Evolutionary conservation across 805 yeast genomes (phyloP).

Genomic region (Millerago galiae): DNA sequence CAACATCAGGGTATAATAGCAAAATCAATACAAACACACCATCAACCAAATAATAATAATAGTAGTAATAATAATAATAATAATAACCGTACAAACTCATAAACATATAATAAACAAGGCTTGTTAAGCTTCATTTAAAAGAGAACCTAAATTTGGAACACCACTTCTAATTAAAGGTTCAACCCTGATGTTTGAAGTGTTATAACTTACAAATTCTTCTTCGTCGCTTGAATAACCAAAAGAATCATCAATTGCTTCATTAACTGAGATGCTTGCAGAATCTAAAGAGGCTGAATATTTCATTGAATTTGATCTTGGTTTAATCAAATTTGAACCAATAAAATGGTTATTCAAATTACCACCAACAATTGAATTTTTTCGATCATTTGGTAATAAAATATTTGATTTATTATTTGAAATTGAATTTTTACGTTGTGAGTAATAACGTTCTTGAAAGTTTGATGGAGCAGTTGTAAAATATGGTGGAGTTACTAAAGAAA

Average conservation of each 20-base stretch:
- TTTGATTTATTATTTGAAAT: conserved; percentile 2
- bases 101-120: neutral
- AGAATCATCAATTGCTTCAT: conserved; percentile 6
- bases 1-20: too few species aligned
- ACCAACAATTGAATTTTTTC: conserved; percentile 5
- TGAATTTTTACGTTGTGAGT: conserved; percentile 11
- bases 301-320: conserved; percentile 14
- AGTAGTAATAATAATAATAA: neutral
- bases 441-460: conserved; percentile 11
- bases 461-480: conserved; percentile 11
- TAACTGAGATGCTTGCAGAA: neutral
- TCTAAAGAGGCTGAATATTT: neutral
- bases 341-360: neutral
- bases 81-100: neutral
- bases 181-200: conserved; percentile 12
- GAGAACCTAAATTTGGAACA: conserved; percentile 2
- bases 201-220: conserved; percentile 9
- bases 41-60: neutral
- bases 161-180: conserved; percentile 11
- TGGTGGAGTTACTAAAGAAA: conserved; percentile 8
- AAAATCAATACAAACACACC: too few species aligned
- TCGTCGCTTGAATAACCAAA: conserved; percentile 6
- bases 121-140: neutral
- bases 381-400: conserved; percentile 3
- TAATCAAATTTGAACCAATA: neutral